phyloP scores from a whole-genome alignment of 2,329 filamentous ascomycete species.

The Verticillium klebahnii region DNA sequence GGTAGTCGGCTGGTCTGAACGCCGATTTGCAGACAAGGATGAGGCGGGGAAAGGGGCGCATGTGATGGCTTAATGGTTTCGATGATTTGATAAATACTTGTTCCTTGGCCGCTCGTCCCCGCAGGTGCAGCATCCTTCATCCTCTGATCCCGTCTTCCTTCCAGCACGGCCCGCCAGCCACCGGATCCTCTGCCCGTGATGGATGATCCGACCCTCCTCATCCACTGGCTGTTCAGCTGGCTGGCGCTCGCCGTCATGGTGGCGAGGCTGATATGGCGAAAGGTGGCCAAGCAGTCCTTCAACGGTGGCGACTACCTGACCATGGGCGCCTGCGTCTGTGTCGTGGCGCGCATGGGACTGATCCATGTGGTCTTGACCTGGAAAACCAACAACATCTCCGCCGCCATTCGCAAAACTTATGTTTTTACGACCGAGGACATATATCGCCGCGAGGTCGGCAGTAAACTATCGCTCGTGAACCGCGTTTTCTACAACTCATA shows the following conservation, averaged over 20 bases:
- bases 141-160: not conserved
- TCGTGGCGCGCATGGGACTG: conserved; percentile 17
- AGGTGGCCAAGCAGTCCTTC: conserved; percentile 13
- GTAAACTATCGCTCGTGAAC: conserved; percentile 26
- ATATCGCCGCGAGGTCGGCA: conserved; percentile 26
- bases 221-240: conserved; percentile 20
- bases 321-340: conserved; percentile 34
- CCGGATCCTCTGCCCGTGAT: conserved; percentile 7
- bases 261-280: conserved; percentile 14
- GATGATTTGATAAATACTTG: too few species aligned
- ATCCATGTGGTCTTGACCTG: conserved; percentile 29
- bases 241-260: conserved; percentile 17
- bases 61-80: too few species aligned
- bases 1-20: too few species aligned
- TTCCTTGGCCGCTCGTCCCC: too few species aligned
- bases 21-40: too few species aligned
- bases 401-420: conserved; percentile 14
- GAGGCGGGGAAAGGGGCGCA: too few species aligned
- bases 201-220: conserved; percentile 13
- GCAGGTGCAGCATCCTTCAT: too few species aligned
- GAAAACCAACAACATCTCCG: conserved; percentile 29
- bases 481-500: conserved; percentile 27
- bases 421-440: conserved; percentile 24
- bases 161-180: not conserved
- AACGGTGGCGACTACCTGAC: conserved; percentile 18